These are phyloP conservation scores for Tympanopsis confertula DNA, from an alignment of 2,329 filamentous ascomycete species.

Conservation along the genomic window DNA sequence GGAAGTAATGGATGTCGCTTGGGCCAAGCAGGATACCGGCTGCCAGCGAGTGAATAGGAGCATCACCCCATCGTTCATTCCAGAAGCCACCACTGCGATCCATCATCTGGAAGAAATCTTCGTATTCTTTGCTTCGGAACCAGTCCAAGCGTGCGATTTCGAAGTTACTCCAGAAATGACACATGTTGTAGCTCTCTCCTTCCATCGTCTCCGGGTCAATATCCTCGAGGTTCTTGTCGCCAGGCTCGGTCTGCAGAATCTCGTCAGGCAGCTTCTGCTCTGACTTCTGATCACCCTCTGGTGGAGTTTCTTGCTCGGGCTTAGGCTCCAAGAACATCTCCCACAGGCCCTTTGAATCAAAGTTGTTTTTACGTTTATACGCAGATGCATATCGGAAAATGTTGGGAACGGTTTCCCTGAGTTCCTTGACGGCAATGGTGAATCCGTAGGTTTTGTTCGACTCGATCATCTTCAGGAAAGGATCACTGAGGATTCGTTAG, in stretches of 20 bases:
- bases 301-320: conserved; percentile 45
- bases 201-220: conserved; percentile 77
- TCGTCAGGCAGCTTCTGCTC: conserved; percentile 69
- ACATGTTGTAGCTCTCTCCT: conserved; percentile 29
- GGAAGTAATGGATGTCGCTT: conserved; percentile 27
- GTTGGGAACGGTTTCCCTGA: conserved; percentile 25
- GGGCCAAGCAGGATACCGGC: conserved; percentile 26
- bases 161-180: conserved; percentile 36
- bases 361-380: conserved; percentile 62
- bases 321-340: conserved; percentile 90
- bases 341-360: conserved; percentile 87
- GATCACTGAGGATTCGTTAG: conserved; percentile 14
- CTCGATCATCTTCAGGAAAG: conserved; percentile 30
- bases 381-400: conserved; percentile 27
- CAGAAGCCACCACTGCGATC: conserved; percentile 30
- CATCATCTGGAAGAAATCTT: conserved; percentile 25
- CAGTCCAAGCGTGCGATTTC: conserved; percentile 33
- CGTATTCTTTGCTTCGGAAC: conserved; percentile 25
- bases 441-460: conserved; percentile 30
- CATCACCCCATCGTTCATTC: conserved; percentile 31
- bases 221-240: conserved; percentile 58
- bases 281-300: conserved; percentile 42
- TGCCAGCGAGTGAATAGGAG: conserved; percentile 29
- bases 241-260: conserved; percentile 62
- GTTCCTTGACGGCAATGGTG: conserved; percentile 29